Evolutionary conservation across 345 rosid genomes (phyloP).

Genomic region (Cardamine chenopodiifolia): DNA sequence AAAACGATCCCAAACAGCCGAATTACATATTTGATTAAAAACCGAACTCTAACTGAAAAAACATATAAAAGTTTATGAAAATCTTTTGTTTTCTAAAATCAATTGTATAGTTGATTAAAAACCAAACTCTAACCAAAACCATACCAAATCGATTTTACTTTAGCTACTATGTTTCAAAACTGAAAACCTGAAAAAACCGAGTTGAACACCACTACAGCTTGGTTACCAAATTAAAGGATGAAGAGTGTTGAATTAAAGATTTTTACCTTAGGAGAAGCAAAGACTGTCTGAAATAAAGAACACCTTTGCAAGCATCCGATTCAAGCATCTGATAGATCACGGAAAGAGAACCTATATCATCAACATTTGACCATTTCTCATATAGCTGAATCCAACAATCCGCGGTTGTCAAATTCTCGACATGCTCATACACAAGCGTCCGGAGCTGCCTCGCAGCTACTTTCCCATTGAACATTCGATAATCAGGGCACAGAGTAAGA

Average conservation of each 20-base stretch:
- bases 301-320: slow-evolving; percentile 88
- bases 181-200: neutral
- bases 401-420: slow-evolving; percentile 89
- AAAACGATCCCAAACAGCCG: neutral
- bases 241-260: neutral
- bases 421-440: slow-evolving; percentile 89
- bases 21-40: neutral
- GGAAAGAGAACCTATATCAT: slow-evolving; percentile 95
- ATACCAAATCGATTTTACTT: neutral
- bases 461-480: slow-evolving; percentile 92
- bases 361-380: slow-evolving; percentile 95
- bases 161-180: neutral
- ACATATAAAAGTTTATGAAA: neutral
- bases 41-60: neutral
- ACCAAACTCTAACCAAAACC: neutral
- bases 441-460: slow-evolving; percentile 86
- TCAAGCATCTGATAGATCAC: slow-evolving; percentile 99
- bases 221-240: neutral
- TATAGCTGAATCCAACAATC: slow-evolving; percentile 99
- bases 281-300: slow-evolving; percentile 92
- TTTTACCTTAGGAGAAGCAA: slow-evolving; percentile 86
- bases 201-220: neutral
- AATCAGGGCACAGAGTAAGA: slow-evolving; percentile 84
- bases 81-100: neutral
- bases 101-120: neutral